phyloP scores from a whole-genome alignment of 2,329 filamentous ascomycete genomes.

The Hortaea sp. region DNA sequence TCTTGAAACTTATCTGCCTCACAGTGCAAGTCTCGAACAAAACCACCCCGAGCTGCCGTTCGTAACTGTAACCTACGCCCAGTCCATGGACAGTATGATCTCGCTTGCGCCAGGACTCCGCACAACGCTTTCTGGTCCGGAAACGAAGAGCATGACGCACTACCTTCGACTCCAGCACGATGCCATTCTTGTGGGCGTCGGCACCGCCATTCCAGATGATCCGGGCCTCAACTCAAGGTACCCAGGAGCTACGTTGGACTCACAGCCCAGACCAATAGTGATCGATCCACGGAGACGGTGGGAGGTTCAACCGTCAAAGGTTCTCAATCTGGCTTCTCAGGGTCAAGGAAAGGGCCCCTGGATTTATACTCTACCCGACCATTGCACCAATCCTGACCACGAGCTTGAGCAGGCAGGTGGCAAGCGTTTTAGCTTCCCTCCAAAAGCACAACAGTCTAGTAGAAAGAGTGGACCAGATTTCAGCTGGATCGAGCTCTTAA shows the following conservation, averaged over 20 bases:
- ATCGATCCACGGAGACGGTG: constrained; percentile 72
- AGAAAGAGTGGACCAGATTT: constrained; percentile 2
- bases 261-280: constrained; percentile 71
- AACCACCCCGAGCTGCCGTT: constrained; percentile 31
- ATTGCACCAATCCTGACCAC: background rate
- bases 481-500: constrained; percentile 56
- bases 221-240: constrained; percentile 76
- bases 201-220: constrained; percentile 75
- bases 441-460: background rate
- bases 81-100: constrained; percentile 74
- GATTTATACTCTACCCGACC: constrained; percentile 45
- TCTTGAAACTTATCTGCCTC: constrained; percentile 41
- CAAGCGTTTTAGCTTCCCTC: background rate
- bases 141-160: constrained; percentile 88
- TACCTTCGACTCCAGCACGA: constrained; percentile 73
- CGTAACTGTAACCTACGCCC: constrained; percentile 81
- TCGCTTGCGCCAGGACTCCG: constrained; percentile 68
- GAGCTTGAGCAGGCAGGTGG: background rate
- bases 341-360: constrained; percentile 64
- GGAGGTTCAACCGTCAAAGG: constrained; percentile 50
- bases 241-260: constrained; percentile 39
- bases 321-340: constrained; percentile 53
- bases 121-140: constrained; percentile 70
- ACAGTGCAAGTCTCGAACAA: background rate
- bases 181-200: constrained; percentile 75